Base-by-base conservation (phyloP, 371 early-diverging fungal species). In the Zancudomyces culisetae region DNA sequence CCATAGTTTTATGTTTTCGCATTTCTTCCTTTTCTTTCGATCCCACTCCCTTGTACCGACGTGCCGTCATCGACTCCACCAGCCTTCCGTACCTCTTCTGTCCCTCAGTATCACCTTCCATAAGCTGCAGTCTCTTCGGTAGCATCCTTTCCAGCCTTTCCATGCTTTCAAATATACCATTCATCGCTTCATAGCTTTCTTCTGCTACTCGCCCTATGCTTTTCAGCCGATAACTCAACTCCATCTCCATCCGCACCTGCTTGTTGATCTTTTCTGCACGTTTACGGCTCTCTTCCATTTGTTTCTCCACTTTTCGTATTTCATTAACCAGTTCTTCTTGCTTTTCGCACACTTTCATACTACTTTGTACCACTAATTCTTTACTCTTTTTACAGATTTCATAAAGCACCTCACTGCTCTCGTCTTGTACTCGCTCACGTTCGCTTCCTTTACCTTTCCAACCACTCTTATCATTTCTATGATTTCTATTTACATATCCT, bases 111-210 rank as follows among this genome's bases (percentile, higher is more conserved):
- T 49, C 50, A 8, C 50, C 50, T 21, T 49, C 50, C 28, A 49
- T 27, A 2, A 49, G 23, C 40, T 42, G 53, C n/a, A 18, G 4
- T n/a, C 54, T 57, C 22, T 62, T 50, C 12, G 66, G 66, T 20
- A 68, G 47, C 12, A 50, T 45, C 3, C 63, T 55, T 20, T 66
- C 67, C 8, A 66, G 54, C 27, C 68, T 54, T 52, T 66, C 67
- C 20, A 66, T 45, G 20, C 67, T 63, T 22, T 59, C 63, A 24
- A 66, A 35, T 42, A 66, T 63, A 19, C 61, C 62, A 45, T 66
- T 68, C 8, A 66, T 49, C 45, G 63, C 29, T 55, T 66, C 67
- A 45, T 66, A 66, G 6, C 68, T 56, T 41, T 63, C 62, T 52
- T 66, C 67, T 1, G 67, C 57, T 40, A 68, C 68, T n/a, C 63